Base-by-base conservation (phyloP, 2,329 filamentous ascomycete species). In the Curvularia lunata region DNA sequence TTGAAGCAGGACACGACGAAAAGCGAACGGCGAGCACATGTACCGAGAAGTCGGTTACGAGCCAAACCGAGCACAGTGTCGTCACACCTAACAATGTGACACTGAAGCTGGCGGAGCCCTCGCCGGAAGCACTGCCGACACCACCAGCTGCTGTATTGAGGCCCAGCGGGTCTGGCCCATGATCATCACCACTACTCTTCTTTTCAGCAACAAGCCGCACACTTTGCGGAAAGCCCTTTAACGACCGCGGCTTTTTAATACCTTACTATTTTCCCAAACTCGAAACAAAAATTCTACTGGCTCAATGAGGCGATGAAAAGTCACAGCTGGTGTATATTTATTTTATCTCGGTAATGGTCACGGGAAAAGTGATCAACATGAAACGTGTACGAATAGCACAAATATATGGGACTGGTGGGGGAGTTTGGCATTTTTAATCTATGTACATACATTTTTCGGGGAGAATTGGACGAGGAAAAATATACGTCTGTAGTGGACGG, bases 1-100 rank as follows among this genome's bases (percentile, higher is more conserved):
- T 70, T 8, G 72, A 74, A 54, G 65, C 65, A 21, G 62, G 59
- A 2, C 52, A 62, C 19, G 49, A 62, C 19, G 49, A 50, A 5
- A 37, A 45, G 18, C 49, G 49, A 37, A 27, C 38, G 2, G n/a
- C 53, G 7, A 41, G 32, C 8, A 37, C 50, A 23, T 45, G 48
- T 19, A 40, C 8, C 16, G 50, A 40, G 28, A 54, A 53, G 38
- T 25, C 54, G 5, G 43, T 18, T 3, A 34, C 37, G 5, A 46
- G 42, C 18, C 19, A 47, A 43, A 19, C 42, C 9, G 43, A 56
- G 45, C 12, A 30, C 10, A 7, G 21, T 1, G 23, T 8, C 13
- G 18, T n/a, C 34, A 25, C 30, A 18, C 13, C 32, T 5, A 12
- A 10, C 9, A 32, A 54, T 37, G 43, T 37, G 18, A 53, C 52